Conservation (phyloP, 2,329 filamentous ascomycete genomes). For the Ophiosphaerella narmari region DNA sequence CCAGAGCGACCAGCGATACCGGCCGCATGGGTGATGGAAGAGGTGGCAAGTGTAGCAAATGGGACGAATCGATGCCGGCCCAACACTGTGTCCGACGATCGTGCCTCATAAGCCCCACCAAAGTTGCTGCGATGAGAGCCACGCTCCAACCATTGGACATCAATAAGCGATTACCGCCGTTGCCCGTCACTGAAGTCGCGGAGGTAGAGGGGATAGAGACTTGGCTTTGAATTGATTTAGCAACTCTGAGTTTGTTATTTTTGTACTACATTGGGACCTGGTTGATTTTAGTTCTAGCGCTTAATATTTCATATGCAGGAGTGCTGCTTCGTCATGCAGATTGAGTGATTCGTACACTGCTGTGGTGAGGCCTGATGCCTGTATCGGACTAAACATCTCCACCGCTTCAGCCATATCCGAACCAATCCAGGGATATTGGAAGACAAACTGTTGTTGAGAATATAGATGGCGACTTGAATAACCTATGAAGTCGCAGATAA, state of each 20-base stretch:
- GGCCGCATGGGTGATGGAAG: neutral
- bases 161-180: slow-evolving; percentile 12
- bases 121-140: neutral
- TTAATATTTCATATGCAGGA: too few relatives aligned
- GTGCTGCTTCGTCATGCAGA: neutral
- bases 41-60: neutral
- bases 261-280: too few relatives aligned
- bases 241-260: neutral
- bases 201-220: neutral
- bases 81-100: slow-evolving; percentile 5
- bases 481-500: too few relatives aligned
- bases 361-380: too few relatives aligned
- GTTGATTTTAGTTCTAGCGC: too few relatives aligned
- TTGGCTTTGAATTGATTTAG: neutral
- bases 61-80: slow-evolving; percentile 3
- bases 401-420: too few relatives aligned
- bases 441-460: too few relatives aligned
- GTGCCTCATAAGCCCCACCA: slow-evolving; percentile 5
- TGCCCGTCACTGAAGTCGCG: slow-evolving; percentile 2
- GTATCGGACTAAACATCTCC: too few relatives aligned
- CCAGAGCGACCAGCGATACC: slow-evolving; percentile 1
- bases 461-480: too few relatives aligned
- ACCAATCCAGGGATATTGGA: too few relatives aligned
- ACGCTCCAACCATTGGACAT: slow-evolving; percentile 1
- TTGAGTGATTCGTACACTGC: neutral